A percentile compares a stretch with the other conserved stretches of the same genome.
These are phyloP conservation scores for Hygrophila difformis DNA, from an alignment of 257 asterid species.

Conservation along the genomic window DNA sequence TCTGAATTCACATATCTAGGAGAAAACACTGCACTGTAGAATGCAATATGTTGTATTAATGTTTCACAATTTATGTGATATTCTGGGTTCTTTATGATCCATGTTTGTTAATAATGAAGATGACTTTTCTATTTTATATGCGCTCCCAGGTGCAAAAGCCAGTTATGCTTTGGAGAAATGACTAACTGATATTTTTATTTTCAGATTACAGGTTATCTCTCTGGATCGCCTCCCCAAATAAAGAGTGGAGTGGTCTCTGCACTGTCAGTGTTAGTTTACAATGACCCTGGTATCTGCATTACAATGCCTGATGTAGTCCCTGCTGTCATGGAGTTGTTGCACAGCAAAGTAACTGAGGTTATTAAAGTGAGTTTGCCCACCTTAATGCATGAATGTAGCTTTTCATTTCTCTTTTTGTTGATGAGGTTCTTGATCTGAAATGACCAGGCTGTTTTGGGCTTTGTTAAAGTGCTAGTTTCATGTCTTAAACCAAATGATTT, in stretches of 20 bases:
- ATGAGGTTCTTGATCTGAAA: conserved; percentile 20
- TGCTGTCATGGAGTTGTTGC: conserved; percentile 68
- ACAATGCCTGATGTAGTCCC: conserved; percentile 66
- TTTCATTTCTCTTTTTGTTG: conserved; percentile 17
- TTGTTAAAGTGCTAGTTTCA: conserved; percentile 87
- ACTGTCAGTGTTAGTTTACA: conserved; percentile 67
- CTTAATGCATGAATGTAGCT: background rate
- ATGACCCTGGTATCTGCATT: conserved; percentile 50
- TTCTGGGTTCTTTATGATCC: too few species aligned
- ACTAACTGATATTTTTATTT: conserved; percentile 17
- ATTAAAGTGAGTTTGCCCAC: conserved; percentile 63
- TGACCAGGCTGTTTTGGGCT: conserved; percentile 83
- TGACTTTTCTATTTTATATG: too few species aligned
- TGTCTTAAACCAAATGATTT: conserved; percentile 54
- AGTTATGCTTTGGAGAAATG: conserved; percentile 6
- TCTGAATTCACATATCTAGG: too few species aligned
- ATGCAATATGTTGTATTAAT: too few species aligned
- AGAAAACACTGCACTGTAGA: too few species aligned
- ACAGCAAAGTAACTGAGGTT: conserved; percentile 68
- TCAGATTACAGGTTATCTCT: conserved; percentile 85
- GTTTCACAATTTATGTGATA: too few species aligned
- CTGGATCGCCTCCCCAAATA: conserved; percentile 81
- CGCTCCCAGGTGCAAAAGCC: background rate
- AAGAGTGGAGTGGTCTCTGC: conserved; percentile 94
- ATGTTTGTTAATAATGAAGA: too few species aligned